Evolutionary conservation across 148 eudicot species (phyloP).

Genomic region (Suaeda aralocaspica): DNA sequence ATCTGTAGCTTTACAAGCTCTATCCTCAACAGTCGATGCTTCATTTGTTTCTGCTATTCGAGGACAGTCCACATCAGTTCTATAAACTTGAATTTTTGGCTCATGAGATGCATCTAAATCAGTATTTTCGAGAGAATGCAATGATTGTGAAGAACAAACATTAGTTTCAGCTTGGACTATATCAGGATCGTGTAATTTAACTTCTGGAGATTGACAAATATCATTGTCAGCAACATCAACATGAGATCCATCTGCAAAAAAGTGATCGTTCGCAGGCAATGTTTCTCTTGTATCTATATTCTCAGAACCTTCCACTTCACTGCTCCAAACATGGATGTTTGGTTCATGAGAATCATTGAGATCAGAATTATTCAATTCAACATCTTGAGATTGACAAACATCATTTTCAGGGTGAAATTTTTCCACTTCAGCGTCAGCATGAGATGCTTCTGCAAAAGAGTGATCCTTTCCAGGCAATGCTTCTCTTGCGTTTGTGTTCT

Average conservation of each 20-base stretch:
- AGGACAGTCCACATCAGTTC: background rate
- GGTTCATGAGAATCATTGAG: constrained; percentile 10
- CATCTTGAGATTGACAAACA: too few species aligned
- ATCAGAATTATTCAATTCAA: too few species aligned
- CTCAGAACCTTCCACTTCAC: background rate
- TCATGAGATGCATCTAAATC: constrained; percentile 8
- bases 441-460: too few species aligned
- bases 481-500: background rate
- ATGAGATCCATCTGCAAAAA: too few species aligned
- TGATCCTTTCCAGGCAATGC: background rate
- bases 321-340: background rate
- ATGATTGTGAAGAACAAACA: constrained; percentile 3
- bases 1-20: constrained; percentile 4
- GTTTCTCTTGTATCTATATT: background rate
- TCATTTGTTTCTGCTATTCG: background rate
- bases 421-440: too few species aligned
- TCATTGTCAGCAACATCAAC: too few species aligned
- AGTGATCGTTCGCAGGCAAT: background rate
- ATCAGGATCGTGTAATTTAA: too few species aligned
- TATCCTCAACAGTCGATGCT: constrained; percentile 1
- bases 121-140: background rate
- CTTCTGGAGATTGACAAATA: too few species aligned
- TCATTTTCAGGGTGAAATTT: too few species aligned
- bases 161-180: background rate
- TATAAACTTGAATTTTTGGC: background rate